Percentiles rank a stretch among this genome's conserved stretches.
These are phyloP conservation scores for Penicillium sp. DNA, from an alignment of 2,329 filamentous ascomycete genomes.

Conservation along the genomic window DNA sequence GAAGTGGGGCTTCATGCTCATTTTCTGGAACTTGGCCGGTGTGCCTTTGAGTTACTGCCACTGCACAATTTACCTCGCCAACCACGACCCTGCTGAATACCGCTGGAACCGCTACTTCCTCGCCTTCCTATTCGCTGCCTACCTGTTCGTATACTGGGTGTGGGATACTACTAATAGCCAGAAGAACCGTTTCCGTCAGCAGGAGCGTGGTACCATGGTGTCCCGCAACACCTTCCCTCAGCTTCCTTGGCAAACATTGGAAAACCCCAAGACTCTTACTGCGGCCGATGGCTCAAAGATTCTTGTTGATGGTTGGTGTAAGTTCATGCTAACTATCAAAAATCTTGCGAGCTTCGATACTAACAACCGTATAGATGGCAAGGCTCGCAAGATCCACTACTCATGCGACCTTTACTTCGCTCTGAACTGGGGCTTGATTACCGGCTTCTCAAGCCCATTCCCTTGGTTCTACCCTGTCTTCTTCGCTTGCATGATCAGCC, in stretches of 20 bases:
- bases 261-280: conserved; percentile 76
- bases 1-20: conserved; percentile 97
- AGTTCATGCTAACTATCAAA: conserved; percentile 29
- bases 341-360: not conserved
- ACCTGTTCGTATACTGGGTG: conserved; percentile 82
- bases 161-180: conserved; percentile 92
- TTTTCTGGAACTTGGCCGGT: conserved; percentile 94
- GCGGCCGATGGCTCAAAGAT: conserved; percentile 72
- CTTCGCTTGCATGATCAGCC: conserved; percentile 75
- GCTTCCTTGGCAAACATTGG: conserved; percentile 79
- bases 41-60: conserved; percentile 91
- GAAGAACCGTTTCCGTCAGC: conserved; percentile 86
- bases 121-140: conserved; percentile 63
- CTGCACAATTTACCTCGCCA: conserved; percentile 85
- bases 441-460: conserved; percentile 75
- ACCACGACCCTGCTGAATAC: conserved; percentile 75
- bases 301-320: conserved; percentile 80
- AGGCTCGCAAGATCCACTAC: conserved; percentile 78
- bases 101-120: conserved; percentile 70
- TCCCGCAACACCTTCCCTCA: conserved; percentile 81
- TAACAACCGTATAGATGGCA: conserved; percentile 52
- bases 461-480: conserved; percentile 88
- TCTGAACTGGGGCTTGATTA: conserved; percentile 74
- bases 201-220: conserved; percentile 68
- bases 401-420: conserved; percentile 78